Base-by-base conservation (phyloP, 495 filamentous ascomycete genomes). In the Pseudotulostoma volvatum region DNA sequence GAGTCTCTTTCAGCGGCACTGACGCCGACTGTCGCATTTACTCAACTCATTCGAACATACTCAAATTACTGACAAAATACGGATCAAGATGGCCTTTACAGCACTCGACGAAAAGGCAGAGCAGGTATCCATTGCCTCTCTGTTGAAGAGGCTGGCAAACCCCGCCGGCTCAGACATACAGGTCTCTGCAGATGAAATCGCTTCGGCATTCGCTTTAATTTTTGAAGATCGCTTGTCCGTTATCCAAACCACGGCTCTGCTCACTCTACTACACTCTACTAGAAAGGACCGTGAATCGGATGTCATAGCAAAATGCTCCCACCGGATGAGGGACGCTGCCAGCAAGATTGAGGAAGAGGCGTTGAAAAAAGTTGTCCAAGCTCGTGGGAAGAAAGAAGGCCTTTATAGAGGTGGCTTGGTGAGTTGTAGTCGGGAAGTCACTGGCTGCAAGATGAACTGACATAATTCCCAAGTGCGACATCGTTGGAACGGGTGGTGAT, bases 401-500 rank as follows among this genome's bases (percentile, higher is more conserved):
- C 65, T 57, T 18, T 97, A 94, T 53, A 53, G 53, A 2, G 80
- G 73, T 41, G 79, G 76, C 16, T 56, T 87, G 47, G 79, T 83
- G 54, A 48, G 68, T 56, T 19, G 20, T 16, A 18, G 39, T 19
- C 35, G 16, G 15, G 3, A 8, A 17, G 3, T 1, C 3, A 34
- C 9, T 35, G 23, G 23, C 5, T 28, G 23, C 23, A 28, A 31
- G 9, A 21, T 9, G 32, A 1, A 1, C 32, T 18, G 34, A 34
- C 9, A 38, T 18, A 20, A 7, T 20, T n/a, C n/a, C 18, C 36
- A 44, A 87, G 79, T 88, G 86, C 58, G 92, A 99, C 56, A 94
- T 99, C 49, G 92, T 96, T 33, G 92, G 92, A 49, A 99, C 92
- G 9, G 92, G 92, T 36, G 92, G 92, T 52, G 90, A 96, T 62